phyloP scores from a whole-genome alignment of 306 rosid genomes.

The Mimosa pudica region DNA sequence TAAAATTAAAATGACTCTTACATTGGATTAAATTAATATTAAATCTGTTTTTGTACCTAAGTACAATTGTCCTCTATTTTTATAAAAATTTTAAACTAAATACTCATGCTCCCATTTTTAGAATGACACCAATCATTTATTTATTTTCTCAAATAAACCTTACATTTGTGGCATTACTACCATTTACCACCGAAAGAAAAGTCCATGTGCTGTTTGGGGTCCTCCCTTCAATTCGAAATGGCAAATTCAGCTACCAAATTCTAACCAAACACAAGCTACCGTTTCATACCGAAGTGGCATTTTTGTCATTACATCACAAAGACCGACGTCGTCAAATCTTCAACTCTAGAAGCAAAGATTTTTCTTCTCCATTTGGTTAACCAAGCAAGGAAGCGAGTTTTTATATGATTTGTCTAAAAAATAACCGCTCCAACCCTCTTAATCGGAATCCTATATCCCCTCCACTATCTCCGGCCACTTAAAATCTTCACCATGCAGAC shows the following conservation, averaged over 20 bases:
- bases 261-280: neutral
- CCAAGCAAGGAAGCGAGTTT: neutral
- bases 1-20: too few relatives aligned
- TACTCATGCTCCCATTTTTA: neutral
- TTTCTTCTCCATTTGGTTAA: neutral
- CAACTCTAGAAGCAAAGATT: neutral
- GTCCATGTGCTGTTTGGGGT: neutral
- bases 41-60: too few relatives aligned
- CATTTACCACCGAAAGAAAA: neutral
- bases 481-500: slow-evolving; percentile 49
- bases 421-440: slow-evolving; percentile 4
- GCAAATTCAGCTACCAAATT: neutral
- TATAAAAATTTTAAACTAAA: too few relatives aligned
- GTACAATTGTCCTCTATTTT: too few relatives aligned
- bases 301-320: slow-evolving; percentile 10
- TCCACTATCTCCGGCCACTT: slow-evolving; percentile 15
- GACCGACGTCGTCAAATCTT: neutral
- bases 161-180: neutral
- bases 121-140: neutral
- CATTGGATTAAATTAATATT: too few relatives aligned
- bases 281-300: neutral
- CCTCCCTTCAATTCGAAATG: neutral
- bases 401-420: slow-evolving; percentile 39
- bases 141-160: neutral
- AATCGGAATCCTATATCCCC: slow-evolving; percentile 45